Conservation (phyloP, 768 basidiomycete genomes). For the Termitomyces sp. region DNA sequence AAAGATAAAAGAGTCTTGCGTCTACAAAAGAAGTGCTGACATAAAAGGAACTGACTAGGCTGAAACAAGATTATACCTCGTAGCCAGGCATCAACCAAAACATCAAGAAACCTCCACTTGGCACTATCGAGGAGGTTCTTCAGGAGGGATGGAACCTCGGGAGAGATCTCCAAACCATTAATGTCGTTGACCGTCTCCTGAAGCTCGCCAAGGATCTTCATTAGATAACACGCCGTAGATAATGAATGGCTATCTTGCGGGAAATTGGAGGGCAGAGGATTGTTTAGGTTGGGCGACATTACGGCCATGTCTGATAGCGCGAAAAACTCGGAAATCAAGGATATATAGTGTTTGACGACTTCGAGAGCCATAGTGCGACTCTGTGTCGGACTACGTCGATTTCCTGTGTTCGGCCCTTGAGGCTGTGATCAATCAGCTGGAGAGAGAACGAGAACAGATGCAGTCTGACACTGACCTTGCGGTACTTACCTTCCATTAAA, state of each 20-base stretch:
- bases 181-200: slow-evolving; percentile 84
- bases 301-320: slow-evolving; percentile 73
- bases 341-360: slow-evolving; percentile 73
- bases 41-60: not conserved
- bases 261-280: slow-evolving; percentile 43
- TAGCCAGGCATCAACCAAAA: slow-evolving; percentile 74
- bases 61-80: slow-evolving; percentile 50
- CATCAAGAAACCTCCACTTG: slow-evolving; percentile 85
- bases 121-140: slow-evolving; percentile 74
- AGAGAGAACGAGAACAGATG: not conserved
- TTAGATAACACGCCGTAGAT: slow-evolving; percentile 76
- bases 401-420: slow-evolving; percentile 30
- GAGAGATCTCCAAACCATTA: slow-evolving; percentile 70
- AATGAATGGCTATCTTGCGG: slow-evolving; percentile 77
- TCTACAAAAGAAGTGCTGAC: slow-evolving; percentile 40
- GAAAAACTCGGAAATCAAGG: slow-evolving; percentile 77
- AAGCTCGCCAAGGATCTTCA: slow-evolving; percentile 77
- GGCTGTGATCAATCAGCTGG: slow-evolving; percentile 13
- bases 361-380: slow-evolving; percentile 82
- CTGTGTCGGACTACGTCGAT: slow-evolving; percentile 75
- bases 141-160: slow-evolving; percentile 63
- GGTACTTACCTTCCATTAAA: slow-evolving; percentile 91
- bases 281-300: slow-evolving; percentile 40
- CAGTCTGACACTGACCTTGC: slow-evolving; percentile 49
- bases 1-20: slow-evolving; percentile 70